These are phyloP conservation scores for Fusarium illudens DNA, from an alignment of 2,329 filamentous ascomycete species.

Conservation along the genomic window DNA sequence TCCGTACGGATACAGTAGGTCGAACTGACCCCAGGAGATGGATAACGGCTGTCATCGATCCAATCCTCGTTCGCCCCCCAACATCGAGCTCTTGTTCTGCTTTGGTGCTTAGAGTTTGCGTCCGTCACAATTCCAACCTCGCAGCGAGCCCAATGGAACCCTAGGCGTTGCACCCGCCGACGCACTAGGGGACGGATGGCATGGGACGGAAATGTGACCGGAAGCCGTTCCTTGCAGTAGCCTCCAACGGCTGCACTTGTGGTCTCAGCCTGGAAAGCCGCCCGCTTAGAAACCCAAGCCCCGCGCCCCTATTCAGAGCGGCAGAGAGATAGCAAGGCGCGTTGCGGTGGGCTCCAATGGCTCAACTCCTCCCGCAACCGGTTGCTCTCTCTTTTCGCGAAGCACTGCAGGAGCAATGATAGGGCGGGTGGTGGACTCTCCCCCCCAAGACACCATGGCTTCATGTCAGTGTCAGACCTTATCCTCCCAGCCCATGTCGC, in stretches of 20 bases:
- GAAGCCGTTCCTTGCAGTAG: slow-evolving; percentile 34
- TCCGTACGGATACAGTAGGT: neutral
- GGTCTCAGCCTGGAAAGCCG: slow-evolving; percentile 29
- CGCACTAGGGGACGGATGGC: slow-evolving; percentile 27
- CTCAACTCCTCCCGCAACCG: neutral
- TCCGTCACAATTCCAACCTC: slow-evolving; percentile 10
- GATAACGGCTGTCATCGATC: slow-evolving; percentile 13
- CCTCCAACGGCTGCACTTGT: slow-evolving; percentile 27
- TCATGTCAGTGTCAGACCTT: slow-evolving; percentile 13
- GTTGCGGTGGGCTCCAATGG: too few relatives aligned
- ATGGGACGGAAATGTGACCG: slow-evolving; percentile 31
- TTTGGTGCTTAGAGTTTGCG: slow-evolving; percentile 34
- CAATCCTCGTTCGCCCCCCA: slow-evolving; percentile 20
- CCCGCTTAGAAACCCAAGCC: slow-evolving; percentile 12
- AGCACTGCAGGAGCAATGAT: neutral
- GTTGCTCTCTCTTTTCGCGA: slow-evolving; percentile 4
- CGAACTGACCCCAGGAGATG: neutral
- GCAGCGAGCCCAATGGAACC: slow-evolving; percentile 13
- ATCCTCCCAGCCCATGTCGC: slow-evolving; percentile 5
- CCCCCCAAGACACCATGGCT: slow-evolving; percentile 17
- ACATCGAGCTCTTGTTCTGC: slow-evolving; percentile 10
- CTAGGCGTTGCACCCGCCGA: slow-evolving; percentile 13
- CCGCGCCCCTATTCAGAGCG: slow-evolving; percentile 22
- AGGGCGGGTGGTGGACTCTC: slow-evolving; percentile 3
- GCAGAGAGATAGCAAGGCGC: slow-evolving; percentile 3